phyloP scores from a whole-genome alignment of 148 eudicot genomes.

The Silene latifolia region DNA sequence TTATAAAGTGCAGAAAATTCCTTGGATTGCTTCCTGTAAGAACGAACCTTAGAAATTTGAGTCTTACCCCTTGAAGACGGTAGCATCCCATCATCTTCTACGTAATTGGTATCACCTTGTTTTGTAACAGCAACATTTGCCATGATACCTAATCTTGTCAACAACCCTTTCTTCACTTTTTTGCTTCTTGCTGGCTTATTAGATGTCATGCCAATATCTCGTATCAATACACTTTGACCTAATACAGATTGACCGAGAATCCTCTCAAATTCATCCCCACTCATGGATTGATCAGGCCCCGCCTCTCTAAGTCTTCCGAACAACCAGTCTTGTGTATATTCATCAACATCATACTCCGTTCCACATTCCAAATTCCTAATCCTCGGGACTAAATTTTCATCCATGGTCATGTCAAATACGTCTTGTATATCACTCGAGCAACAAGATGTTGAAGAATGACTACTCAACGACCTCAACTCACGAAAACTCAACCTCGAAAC shows the following conservation, averaged over 20 bases:
- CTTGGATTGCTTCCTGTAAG: constrained; percentile 47
- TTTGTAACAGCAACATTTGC: constrained; percentile 27
- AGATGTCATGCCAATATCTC: constrained; percentile 28
- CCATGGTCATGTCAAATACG: constrained; percentile 28
- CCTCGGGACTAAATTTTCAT: constrained; percentile 33
- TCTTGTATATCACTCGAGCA: constrained; percentile 37
- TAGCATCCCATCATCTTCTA: constrained; percentile 18
- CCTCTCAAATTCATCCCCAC: constrained; percentile 20
- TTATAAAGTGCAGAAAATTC: constrained; percentile 62
- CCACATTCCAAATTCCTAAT: constrained; percentile 57
- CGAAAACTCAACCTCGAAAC: constrained; percentile 39
- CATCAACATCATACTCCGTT: constrained; percentile 51
- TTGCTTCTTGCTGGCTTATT: constrained; percentile 25
- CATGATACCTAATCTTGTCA: constrained; percentile 40
- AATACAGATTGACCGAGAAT: constrained; percentile 44
- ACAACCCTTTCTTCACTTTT: constrained; percentile 56
- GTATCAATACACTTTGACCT: background rate
- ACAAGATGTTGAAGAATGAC: constrained; percentile 34
- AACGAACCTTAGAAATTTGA: constrained; percentile 43
- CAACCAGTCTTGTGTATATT: constrained; percentile 42
- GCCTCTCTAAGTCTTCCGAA: constrained; percentile 40
- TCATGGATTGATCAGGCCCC: constrained; percentile 38
- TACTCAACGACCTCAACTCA: constrained; percentile 36
- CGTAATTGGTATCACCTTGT: constrained; percentile 21
- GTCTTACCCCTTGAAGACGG: constrained; percentile 21